Conservation (phyloP, 768 basidiomycete genomes). For the Lanmaoa pseudosensibilis region DNA sequence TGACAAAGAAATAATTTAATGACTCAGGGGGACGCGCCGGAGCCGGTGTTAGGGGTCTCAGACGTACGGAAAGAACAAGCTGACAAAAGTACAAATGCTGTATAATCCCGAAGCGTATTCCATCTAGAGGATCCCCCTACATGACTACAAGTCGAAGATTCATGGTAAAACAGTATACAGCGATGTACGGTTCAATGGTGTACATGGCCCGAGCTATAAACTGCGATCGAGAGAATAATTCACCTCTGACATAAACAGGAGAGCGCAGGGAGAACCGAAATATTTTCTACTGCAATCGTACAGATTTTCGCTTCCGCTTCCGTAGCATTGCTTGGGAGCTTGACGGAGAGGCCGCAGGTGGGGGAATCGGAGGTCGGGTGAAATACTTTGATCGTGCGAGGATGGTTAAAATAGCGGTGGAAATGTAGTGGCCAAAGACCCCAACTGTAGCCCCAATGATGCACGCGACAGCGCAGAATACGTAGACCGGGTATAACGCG, state of each 20-base stretch:
- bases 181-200: neutral
- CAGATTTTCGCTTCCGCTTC: conserved; percentile 24
- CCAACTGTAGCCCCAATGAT: conserved; percentile 51
- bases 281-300: conserved; percentile 22
- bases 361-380: conserved; percentile 1
- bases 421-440: conserved; percentile 32
- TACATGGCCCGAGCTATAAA: neutral
- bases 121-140: neutral
- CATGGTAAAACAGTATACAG: neutral
- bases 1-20: too few relatives aligned
- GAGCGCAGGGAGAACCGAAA: neutral
- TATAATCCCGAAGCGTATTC: neutral
- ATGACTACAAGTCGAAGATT: neutral
- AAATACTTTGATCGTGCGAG: conserved; percentile 18
- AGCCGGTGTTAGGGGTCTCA: too few relatives aligned
- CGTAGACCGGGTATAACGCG: conserved; percentile 54
- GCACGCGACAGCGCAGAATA: conserved; percentile 56
- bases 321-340: conserved; percentile 16
- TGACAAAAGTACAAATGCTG: neutral
- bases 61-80: too few relatives aligned
- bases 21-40: too few relatives aligned
- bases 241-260: neutral
- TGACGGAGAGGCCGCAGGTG: neutral
- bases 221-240: neutral
- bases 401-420: conserved; percentile 10